Conservation (phyloP, 108 stramenopile species). For the Cyclotella choctawhatcheeana region DNA sequence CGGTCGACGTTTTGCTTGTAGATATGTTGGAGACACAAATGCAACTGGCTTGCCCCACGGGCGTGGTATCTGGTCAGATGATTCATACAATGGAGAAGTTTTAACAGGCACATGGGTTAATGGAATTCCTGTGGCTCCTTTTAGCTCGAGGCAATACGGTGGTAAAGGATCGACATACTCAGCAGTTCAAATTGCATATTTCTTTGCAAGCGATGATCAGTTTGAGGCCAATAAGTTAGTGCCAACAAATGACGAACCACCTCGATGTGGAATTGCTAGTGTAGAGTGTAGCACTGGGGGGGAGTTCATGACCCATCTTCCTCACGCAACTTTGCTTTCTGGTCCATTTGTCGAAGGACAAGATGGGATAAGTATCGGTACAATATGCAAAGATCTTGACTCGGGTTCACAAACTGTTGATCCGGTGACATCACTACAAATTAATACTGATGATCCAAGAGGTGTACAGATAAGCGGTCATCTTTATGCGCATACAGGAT, state of each 20-base stretch:
- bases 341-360: slow-evolving; percentile 33
- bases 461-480: slow-evolving; percentile 42
- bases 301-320: slow-evolving; percentile 48
- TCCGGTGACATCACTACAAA: slow-evolving; percentile 18
- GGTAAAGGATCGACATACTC: slow-evolving; percentile 47
- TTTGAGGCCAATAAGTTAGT: slow-evolving; percentile 40
- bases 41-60: slow-evolving; percentile 53
- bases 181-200: slow-evolving; percentile 44
- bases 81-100: slow-evolving; percentile 54
- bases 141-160: slow-evolving; percentile 45
- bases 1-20: slow-evolving; percentile 33
- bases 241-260: slow-evolving; percentile 44
- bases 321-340: slow-evolving; percentile 26
- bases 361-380: slow-evolving; percentile 11
- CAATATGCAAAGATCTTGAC: slow-evolving; percentile 5
- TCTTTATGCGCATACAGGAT: slow-evolving; percentile 35
- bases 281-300: slow-evolving; percentile 60
- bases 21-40: slow-evolving; percentile 46
- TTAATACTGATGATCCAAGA: slow-evolving; percentile 31
- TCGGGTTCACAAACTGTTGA: not conserved
- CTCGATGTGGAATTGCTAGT: slow-evolving; percentile 48
- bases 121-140: slow-evolving; percentile 53
- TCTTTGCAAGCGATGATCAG: slow-evolving; percentile 47
- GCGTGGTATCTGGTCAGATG: slow-evolving; percentile 52
- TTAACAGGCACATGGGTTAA: slow-evolving; percentile 52